Base-by-base conservation (phyloP, 2,329 filamentous ascomycete species). In the Pseudogymnoascus sp. region DNA sequence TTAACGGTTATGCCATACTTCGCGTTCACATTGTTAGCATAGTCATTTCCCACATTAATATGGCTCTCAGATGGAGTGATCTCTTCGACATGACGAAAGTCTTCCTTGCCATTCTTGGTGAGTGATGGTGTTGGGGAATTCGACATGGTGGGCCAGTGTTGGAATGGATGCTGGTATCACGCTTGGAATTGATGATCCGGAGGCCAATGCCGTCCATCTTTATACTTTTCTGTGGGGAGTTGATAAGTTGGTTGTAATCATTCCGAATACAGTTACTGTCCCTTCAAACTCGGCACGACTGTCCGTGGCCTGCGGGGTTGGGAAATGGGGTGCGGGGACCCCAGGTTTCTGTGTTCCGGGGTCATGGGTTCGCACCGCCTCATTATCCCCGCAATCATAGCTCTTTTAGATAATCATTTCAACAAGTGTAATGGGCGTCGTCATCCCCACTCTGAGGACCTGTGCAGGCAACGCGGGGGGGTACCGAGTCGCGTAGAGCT, bases 11-110 rank as follows among this genome's bases (percentile, higher is more conserved):
- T 17, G 19, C 10, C 40, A 11, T 50, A 71, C 73, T 70, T 75
- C 7, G 73, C 73, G 19, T 74, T 72, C 7, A 74, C 64, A 64
- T 76, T 75, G 23, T 67, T 68, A 15, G 67, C 61, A 56, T 74
- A 73, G 53, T 73, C 70, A 2, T 19, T 11, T 21, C 40, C 40
- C 17, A 44, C 19, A 44, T 44, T 44, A 9, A 44, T 44, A 5
- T 44, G 40, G 19, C 10, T 44, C 10, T 44, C 19, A 44, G 40
- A 17, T 44, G 68, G 63, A 17, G 38, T 17, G 38, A 40, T n/a
- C 38, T 35, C 50, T 15, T 59, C 37, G 19, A 61, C 29, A 23
- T 60, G 62, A 10, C 26, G 21, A 17, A 40, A 33, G 7, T 53
- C 35, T 60, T 65, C 62, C 59, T 68, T 64, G 33, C 66, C 60